Percentiles rank a stretch among this genome's conserved stretches.
Evolutionary conservation across 352 stramenopile genomes (phyloP).

Genomic region (Poterioochromonas sp.): DNA sequence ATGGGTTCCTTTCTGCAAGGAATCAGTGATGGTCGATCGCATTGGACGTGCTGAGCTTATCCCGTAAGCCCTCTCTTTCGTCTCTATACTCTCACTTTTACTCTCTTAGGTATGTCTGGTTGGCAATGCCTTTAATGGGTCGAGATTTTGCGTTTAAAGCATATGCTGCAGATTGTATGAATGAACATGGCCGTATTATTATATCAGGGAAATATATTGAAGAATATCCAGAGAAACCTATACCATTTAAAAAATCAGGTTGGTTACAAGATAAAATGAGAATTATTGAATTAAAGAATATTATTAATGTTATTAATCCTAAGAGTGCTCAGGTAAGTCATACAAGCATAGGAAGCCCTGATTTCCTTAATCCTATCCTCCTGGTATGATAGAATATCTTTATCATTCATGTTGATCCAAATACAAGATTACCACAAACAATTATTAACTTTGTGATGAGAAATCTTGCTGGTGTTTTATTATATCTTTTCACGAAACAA

Average conservation of each 20-base stretch:
- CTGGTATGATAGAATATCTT: background rate
- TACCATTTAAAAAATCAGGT: background rate
- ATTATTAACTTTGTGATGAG: constrained; percentile 26
- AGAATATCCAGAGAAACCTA: background rate
- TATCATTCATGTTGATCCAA: background rate
- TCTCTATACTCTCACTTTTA: background rate
- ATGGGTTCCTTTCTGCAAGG: constrained; percentile 27
- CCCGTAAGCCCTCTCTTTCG: background rate
- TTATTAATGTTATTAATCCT: constrained; percentile 6
- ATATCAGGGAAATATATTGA: constrained; percentile 24
- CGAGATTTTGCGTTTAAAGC: constrained; percentile 23
- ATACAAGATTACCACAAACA: background rate
- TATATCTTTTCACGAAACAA: constrained; percentile 30
- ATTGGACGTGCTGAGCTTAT: background rate
- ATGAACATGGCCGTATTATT: constrained; percentile 7
- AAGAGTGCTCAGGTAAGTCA: background rate
- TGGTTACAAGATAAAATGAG: constrained; percentile 26
- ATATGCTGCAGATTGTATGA: constrained; percentile 28
- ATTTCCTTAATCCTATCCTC: background rate
- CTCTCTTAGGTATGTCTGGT: background rate
- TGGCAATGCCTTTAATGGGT: background rate
- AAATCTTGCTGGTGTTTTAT: constrained; percentile 21
- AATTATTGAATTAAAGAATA: background rate
- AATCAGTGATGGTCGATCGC: background rate
- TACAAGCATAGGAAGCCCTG: background rate